Evolutionary conservation across 2,329 filamentous ascomycete genomes (phyloP).

Genomic region (Beauveria brongniartii): DNA sequence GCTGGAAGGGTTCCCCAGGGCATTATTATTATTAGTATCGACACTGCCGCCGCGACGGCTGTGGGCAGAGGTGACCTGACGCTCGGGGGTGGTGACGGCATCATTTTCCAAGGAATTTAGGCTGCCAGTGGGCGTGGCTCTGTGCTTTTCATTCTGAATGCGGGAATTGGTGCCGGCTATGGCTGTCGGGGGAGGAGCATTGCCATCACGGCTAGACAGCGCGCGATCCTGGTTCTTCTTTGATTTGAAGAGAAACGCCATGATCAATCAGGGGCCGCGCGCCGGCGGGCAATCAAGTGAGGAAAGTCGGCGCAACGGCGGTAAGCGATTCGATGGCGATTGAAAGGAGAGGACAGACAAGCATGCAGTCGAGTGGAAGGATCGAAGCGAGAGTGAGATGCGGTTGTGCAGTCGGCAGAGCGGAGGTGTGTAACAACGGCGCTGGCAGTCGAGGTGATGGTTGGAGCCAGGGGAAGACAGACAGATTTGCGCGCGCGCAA

Average conservation of each 20-base stretch:
- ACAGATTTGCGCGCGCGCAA: not conserved
- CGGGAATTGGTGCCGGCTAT: constrained; percentile 42
- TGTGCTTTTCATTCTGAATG: constrained; percentile 47
- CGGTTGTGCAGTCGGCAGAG: not conserved
- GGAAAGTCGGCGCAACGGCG: constrained; percentile 16
- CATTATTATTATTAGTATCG: constrained; percentile 36
- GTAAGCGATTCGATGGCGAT: constrained; percentile 5
- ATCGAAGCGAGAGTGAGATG: not conserved
- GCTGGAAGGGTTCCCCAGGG: constrained; percentile 25
- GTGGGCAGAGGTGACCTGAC: constrained; percentile 36
- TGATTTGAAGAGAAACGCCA: constrained; percentile 78
- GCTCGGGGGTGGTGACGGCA: constrained; percentile 50
- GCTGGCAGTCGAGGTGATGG: constrained; percentile 1
- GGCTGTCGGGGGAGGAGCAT: constrained; percentile 38
- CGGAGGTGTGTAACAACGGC: not conserved
- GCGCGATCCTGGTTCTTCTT: constrained; percentile 66
- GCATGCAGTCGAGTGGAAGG: not conserved
- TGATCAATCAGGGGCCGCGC: constrained; percentile 39
- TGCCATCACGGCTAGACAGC: constrained; percentile 47
- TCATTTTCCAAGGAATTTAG: constrained; percentile 63
- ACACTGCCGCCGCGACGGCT: constrained; percentile 44
- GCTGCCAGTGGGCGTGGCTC: constrained; percentile 70
- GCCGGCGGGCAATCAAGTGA: constrained; percentile 21
- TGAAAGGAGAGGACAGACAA: not conserved
- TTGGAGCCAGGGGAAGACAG: constrained; percentile 1